Base-by-base conservation (phyloP, 2,329 filamentous ascomycete genomes). In the Microsporum ferrugineum region DNA sequence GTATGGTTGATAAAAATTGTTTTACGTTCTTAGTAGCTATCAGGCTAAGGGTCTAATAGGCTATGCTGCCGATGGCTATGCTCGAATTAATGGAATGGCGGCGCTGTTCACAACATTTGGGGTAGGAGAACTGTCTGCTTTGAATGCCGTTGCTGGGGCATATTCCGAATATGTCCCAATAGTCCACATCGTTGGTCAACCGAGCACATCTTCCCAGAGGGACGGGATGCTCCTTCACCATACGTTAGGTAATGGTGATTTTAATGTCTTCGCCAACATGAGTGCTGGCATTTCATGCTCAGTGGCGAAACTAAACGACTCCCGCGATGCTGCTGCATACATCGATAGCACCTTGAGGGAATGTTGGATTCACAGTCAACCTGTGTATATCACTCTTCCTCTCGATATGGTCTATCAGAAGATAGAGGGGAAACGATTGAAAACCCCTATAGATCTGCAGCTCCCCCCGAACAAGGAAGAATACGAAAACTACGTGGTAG, bases 61-160 rank as follows among this genome's bases (percentile, higher is more conserved):
- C 31, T 89, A 89, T 68, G 86, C 87, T 34, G 86, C 87, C 23
- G 87, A 90, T 72, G 87, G 87, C 31, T 90, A 90, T 68, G 86
- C 86, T 61, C 81, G 87, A 63, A 80, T 88, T 64, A 86, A 86
- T 65, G 84, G 86, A 51, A 83, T 89, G 49, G 80, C 80, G 1
- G 86, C 86, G 33, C 74, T 90, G 51, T 62, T 89, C 66, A 90
- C 87, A 47, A 89, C 87, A 0, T 89, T 89, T 64, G 88, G 88
- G 59, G 87, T 90, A 3, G 88, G 79, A 6, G 79, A 81, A 66
- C 70, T 80, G n/a, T 89, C 86, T 2, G 86, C 87, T 57, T 78
- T 89, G 68, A 89, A 89, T 68, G 88, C 84, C 45, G 73, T 89
- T 60, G 87, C 87, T 2, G 88, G 88, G n/a, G 82, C 86, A 49